Base-by-base conservation (phyloP, 2,329 filamentous ascomycete species). In the Dryadomyces sulphureus region DNA sequence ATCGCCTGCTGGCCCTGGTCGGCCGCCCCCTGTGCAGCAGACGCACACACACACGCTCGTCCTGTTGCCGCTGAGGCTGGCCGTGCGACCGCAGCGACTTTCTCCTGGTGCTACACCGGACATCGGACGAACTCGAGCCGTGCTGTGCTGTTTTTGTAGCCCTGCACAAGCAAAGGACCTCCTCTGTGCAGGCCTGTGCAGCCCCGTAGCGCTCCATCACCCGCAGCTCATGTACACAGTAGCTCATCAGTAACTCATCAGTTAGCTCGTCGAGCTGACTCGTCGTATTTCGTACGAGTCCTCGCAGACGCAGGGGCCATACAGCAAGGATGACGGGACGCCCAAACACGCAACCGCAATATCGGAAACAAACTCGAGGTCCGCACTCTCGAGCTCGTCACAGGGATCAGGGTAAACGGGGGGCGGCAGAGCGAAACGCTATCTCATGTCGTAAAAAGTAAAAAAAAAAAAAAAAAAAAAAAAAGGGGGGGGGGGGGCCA, bases 311-410 rank as follows among this genome's bases (percentile, higher is more conserved):
- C n/a, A n/a, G n/a, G n/a, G n/a, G n/a, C n/a, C n/a, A 20, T 17
- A 20, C 9, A 32, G 5, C 27, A 32, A 32, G 36, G 27, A 35
- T 40, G 44, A 24, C 41, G 43, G 38, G 35, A 35, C 40, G 27
- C 32, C 22, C 17, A 21, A 35, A 25, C 35, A 38, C 36, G 41
- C 47, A 45, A 43, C 43, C 43, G 40, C 47, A 46, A 46, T 43
- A 48, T 48, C 38, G 30, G 25, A 38, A 46, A 46, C 40, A 39
- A 45, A 30, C 27, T 30, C 27, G 27, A 7, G 14, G 27, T 30
- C 27, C 27, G 7, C 7, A 22, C 11, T 20, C 19, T 36, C 34
- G 34, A 9, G n/a, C 17, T 38, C 19, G 36, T 20, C n/a, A 16
- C 34, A 36, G 17, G 34, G 34, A 36, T 36, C 16, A 36, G 11